A percentile compares a stretch with the other conserved stretches of the same genome.
Conservation (phyloP, 768 basidiomycete species). For the Arthromyces matolae region DNA sequence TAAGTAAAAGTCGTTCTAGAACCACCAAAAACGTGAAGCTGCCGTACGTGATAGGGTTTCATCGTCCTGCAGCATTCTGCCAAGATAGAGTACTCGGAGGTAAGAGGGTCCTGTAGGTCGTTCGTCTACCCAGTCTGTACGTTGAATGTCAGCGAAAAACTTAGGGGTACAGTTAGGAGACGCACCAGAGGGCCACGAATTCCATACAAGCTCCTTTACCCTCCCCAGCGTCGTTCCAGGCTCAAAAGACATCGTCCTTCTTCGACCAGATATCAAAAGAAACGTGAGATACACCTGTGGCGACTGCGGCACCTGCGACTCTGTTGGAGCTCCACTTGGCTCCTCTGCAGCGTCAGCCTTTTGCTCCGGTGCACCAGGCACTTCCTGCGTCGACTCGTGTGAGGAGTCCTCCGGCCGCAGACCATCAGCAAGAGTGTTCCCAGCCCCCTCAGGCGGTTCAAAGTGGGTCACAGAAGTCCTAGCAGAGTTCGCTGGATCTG, state of each 20-base stretch:
- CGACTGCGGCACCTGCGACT: slow-evolving; percentile 44
- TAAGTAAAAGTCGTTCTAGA: neutral
- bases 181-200: slow-evolving; percentile 73
- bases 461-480: slow-evolving; percentile 17
- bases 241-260: slow-evolving; percentile 71
- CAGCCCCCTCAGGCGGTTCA: slow-evolving; percentile 9
- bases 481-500: slow-evolving; percentile 10
- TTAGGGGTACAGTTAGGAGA: slow-evolving; percentile 2
- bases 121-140: slow-evolving; percentile 72
- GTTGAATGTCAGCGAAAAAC: slow-evolving; percentile 1
- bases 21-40: slow-evolving; percentile 4
- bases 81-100: slow-evolving; percentile 71
- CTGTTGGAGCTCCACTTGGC: neutral
- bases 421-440: neutral
- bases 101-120: slow-evolving; percentile 75
- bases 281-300: slow-evolving; percentile 69
- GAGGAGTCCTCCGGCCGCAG: slow-evolving; percentile 2
- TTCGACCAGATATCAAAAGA: slow-evolving; percentile 63
- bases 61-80: slow-evolving; percentile 81
- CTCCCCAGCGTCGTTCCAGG: slow-evolving; percentile 71
- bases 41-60: slow-evolving; percentile 64
- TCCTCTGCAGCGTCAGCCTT: slow-evolving; percentile 2
- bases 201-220: slow-evolving; percentile 83
- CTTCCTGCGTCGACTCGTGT: slow-evolving; percentile 11
- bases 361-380: neutral